phyloP scores from a whole-genome alignment of 1,284 basidiomycete genomes.

The Ganoderma leucocontextum region DNA sequence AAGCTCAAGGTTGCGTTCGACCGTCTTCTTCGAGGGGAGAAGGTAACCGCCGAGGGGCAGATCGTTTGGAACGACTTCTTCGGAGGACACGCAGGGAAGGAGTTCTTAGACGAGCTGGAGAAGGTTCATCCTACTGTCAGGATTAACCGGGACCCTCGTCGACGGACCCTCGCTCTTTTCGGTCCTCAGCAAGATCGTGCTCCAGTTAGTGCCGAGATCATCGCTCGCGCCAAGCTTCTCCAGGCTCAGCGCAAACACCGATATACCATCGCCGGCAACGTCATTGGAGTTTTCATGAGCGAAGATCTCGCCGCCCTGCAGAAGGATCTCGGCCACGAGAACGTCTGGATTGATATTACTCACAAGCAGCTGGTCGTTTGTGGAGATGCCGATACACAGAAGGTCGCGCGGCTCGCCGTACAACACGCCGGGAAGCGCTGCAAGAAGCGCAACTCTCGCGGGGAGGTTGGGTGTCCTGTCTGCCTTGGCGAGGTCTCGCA shows the following conservation, averaged over 20 bases:
- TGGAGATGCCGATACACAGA: constrained; percentile 47
- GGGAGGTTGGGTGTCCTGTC: constrained; percentile 58
- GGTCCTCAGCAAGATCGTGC: constrained; percentile 53
- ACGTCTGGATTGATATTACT: constrained; percentile 45
- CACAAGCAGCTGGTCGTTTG: constrained; percentile 45
- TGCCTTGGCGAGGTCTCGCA: constrained; percentile 62
- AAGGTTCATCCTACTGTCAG: constrained; percentile 45
- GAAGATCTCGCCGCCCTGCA: constrained; percentile 50
- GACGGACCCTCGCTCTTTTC: constrained; percentile 59
- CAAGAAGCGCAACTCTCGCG: constrained; percentile 26
- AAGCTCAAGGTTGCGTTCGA: constrained; percentile 66
- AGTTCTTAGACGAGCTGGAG: constrained; percentile 55
- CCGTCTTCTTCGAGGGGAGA: constrained; percentile 64
- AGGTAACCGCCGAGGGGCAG: constrained; percentile 55
- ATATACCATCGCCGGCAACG: constrained; percentile 54
- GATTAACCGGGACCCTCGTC: constrained; percentile 51
- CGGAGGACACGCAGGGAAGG: constrained; percentile 46
- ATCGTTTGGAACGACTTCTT: constrained; percentile 73
- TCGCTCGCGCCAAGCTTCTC: constrained; percentile 53
- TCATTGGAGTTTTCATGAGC: constrained; percentile 55
- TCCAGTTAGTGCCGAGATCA: constrained; percentile 51
- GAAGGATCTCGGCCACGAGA: constrained; percentile 50
- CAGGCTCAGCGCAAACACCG: constrained; percentile 48
- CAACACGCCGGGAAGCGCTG: constrained; percentile 43
- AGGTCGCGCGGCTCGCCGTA: constrained; percentile 50